Conservation (phyloP, 2,329 filamentous ascomycete genomes). For the Cordyceps cicadae region DNA sequence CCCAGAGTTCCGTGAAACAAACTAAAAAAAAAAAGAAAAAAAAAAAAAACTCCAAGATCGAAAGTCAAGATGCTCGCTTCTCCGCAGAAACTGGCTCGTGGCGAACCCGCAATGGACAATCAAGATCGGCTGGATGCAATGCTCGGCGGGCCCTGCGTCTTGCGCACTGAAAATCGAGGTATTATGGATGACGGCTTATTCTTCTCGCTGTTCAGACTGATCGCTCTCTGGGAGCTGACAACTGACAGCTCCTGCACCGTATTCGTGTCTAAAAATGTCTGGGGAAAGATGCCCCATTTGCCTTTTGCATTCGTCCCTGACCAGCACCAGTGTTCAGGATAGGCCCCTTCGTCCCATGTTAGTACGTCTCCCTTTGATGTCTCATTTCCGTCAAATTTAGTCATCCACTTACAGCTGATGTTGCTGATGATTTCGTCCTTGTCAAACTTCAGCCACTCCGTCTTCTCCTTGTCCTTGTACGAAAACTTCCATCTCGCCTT, state of each 20-base stretch:
- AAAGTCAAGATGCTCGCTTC: neutral
- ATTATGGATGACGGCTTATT: constrained; percentile 26
- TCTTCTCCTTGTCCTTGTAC: constrained; percentile 29
- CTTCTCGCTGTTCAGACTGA: constrained; percentile 26
- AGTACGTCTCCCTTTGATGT: neutral
- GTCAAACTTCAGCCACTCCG: constrained; percentile 51
- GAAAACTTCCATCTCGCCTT: constrained; percentile 46
- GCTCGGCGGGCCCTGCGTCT: constrained; percentile 22
- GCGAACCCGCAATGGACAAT: neutral
- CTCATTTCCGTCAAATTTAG: neutral
- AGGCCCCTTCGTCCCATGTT: constrained; percentile 24
- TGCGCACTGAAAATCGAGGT: constrained; percentile 24
- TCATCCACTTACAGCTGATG: constrained; percentile 42
- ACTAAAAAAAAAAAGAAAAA: no score
- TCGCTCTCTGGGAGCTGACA: constrained; percentile 22
- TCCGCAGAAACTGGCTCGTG: neutral
- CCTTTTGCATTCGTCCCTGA: constrained; percentile 44
- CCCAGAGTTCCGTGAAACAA: neutral
- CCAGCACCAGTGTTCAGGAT: constrained; percentile 49
- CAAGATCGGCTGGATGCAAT: constrained; percentile 22
- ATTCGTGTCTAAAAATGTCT: constrained; percentile 38
- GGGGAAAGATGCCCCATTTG: constrained; percentile 45
- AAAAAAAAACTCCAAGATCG: neutral
- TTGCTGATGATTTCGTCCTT: constrained; percentile 60
- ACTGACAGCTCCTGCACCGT: constrained; percentile 32